Percentiles rank a stretch among this genome's conserved stretches.
Evolutionary conservation across 2,329 filamentous ascomycete genomes (phyloP).

Genomic region (Leptographium flavum): DNA sequence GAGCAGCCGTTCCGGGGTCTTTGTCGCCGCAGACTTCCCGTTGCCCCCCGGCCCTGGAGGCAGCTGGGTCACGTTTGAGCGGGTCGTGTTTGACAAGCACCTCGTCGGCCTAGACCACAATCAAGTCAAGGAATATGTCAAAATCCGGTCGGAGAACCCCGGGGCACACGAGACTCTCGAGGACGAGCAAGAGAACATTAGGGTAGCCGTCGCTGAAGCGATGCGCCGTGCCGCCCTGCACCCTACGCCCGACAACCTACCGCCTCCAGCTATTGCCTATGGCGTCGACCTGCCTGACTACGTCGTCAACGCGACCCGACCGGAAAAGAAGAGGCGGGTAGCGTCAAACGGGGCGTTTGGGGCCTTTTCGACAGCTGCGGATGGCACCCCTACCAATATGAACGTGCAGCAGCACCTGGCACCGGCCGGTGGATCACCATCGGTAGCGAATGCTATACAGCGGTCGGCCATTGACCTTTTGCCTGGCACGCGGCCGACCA

Average conservation of each 20-base stretch:
- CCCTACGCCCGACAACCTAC: constrained; percentile 27
- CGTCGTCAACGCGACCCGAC: constrained; percentile 15
- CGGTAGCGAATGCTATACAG: constrained; percentile 9
- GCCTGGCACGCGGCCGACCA: constrained; percentile 38
- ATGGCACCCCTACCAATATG: neutral
- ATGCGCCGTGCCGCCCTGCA: constrained; percentile 27
- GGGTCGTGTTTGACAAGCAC: constrained; percentile 42
- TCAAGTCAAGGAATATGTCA: constrained; percentile 49
- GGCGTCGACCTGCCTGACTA: constrained; percentile 33
- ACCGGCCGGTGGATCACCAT: constrained; percentile 6
- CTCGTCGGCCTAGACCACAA: constrained; percentile 40
- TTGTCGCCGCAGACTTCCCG: constrained; percentile 30
- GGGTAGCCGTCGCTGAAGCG: constrained; percentile 31
- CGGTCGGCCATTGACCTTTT: constrained; percentile 24
- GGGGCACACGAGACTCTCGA: constrained; percentile 21
- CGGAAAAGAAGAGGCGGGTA: constrained; percentile 33
- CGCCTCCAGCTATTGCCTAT: constrained; percentile 33
- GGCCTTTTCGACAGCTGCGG: neutral
- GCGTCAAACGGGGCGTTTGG: constrained; percentile 6
- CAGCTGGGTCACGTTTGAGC: constrained; percentile 50
- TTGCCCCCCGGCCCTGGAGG: constrained; percentile 44
- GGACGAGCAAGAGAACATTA: constrained; percentile 24
- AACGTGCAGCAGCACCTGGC: neutral
- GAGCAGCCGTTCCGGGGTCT: constrained; percentile 31
- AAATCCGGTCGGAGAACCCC: constrained; percentile 28